Evolutionary conservation across 148 eudicot genomes (phyloP).

Genomic region (Heliamphora exappendiculata): DNA sequence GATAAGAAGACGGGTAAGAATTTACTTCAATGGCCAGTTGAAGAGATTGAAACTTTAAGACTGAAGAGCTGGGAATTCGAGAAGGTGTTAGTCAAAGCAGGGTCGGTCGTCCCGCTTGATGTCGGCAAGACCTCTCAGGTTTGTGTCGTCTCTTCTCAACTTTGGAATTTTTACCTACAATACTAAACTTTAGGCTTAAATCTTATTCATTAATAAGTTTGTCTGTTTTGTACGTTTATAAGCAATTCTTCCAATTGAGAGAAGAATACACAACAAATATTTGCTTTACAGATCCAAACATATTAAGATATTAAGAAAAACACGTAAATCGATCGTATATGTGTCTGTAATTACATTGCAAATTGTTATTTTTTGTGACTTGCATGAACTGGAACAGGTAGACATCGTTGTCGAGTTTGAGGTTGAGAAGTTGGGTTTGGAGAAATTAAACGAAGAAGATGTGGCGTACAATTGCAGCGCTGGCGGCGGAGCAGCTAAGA

Average conservation of each 20-base stretch:
- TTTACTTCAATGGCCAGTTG: constrained; percentile 74
- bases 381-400: constrained; percentile 30
- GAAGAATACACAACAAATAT: too few relatives aligned
- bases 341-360: too few relatives aligned
- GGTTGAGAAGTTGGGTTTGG: constrained; percentile 29
- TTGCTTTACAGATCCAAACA: too few relatives aligned
- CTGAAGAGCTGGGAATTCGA: constrained; percentile 21
- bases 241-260: too few relatives aligned
- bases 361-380: too few relatives aligned
- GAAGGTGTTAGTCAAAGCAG: constrained; percentile 42
- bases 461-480: constrained; percentile 31
- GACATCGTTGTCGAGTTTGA: constrained; percentile 48
- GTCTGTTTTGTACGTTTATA: too few relatives aligned
- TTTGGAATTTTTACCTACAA: neutral
- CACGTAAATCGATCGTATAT: too few relatives aligned
- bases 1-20: constrained; percentile 64
- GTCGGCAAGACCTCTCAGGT: constrained; percentile 67
- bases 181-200: neutral
- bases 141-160: neutral
- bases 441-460: constrained; percentile 12
- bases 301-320: too few relatives aligned
- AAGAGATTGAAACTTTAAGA: constrained; percentile 65
- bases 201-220: neutral
- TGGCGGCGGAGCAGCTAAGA: constrained; percentile 32
- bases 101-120: constrained; percentile 51